Conservation (phyloP, 148 eudicot genomes). For the Persicaria tinctoria region DNA sequence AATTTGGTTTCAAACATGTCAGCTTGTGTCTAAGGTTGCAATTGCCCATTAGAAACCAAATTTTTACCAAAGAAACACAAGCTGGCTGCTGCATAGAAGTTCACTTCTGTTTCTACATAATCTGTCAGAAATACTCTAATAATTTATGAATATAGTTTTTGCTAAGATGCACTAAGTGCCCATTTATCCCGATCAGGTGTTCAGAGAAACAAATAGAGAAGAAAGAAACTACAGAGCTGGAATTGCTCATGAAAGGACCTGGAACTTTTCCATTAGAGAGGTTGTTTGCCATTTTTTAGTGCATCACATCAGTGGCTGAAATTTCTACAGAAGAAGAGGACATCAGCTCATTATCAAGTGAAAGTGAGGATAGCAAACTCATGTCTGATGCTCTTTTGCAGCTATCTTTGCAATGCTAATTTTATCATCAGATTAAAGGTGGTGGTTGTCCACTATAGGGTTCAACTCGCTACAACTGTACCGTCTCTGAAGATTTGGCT, state of each 20-base stretch:
- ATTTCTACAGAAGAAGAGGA: conserved; percentile 41
- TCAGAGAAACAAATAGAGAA: conserved; percentile 57
- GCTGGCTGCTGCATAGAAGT: too few relatives aligned
- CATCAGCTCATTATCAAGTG: conserved; percentile 19
- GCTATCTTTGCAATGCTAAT: conserved; percentile 85
- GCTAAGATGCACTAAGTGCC: neutral
- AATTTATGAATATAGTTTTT: neutral
- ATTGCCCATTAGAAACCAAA: too few relatives aligned
- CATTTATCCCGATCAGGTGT: conserved; percentile 30
- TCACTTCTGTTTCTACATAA: too few relatives aligned
- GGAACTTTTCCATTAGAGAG: conserved; percentile 95
- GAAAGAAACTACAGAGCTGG: conserved; percentile 71
- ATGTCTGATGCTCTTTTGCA: conserved; percentile 82
- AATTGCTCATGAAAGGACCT: conserved; percentile 79
- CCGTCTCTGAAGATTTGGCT: conserved; percentile 77
- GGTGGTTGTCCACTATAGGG: conserved; percentile 89
- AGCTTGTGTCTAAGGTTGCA: too few relatives aligned
- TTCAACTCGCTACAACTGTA: conserved; percentile 77
- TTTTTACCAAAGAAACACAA: too few relatives aligned
- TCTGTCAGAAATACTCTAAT: too few relatives aligned
- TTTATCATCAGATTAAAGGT: conserved; percentile 84
- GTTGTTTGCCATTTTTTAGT: conserved; percentile 78
- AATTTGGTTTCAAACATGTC: too few relatives aligned
- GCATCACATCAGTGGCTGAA: conserved; percentile 61
- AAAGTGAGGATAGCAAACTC: conserved; percentile 33